A percentile compares a stretch with the other conserved stretches of the same genome.
Evolutionary conservation across 129 eudicot genomes (phyloP).

Genomic region (Helianthus tuberosus): DNA sequence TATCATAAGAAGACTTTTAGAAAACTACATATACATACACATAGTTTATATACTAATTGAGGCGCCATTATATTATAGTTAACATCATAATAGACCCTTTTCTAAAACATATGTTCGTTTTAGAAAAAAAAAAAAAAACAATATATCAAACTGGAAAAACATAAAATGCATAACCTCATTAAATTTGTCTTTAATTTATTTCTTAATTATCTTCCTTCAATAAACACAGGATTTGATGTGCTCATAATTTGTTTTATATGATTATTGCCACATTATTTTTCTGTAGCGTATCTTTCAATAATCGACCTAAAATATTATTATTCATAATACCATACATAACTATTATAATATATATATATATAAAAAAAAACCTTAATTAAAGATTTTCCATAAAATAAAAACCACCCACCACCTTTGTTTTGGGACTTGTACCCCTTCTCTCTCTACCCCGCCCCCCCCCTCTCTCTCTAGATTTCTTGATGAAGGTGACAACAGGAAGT

Average conservation of each 20-base stretch:
- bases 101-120: too few species aligned
- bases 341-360: constrained; percentile 4
- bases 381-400: constrained; percentile 28
- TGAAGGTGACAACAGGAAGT: constrained; percentile 44
- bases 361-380: not conserved
- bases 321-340: not conserved
- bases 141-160: too few species aligned
- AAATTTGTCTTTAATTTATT: not conserved
- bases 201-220: not conserved
- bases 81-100: too few species aligned
- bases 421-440: constrained; percentile 42
- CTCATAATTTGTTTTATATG: not conserved
- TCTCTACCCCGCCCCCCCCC: constrained; percentile 20
- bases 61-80: too few species aligned
- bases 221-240: constrained; percentile 6
- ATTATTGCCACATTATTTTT: not conserved
- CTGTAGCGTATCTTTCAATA: not conserved
- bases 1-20: too few species aligned
- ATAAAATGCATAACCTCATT: too few species aligned
- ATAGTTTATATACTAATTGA: too few species aligned
- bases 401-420: constrained; percentile 45
- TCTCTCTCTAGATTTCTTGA: constrained; percentile 4
- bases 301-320: not conserved
- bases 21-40: too few species aligned
- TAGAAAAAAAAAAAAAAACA: too few species aligned